A percentile compares a stretch with the other conserved stretches of the same genome.
Conservation (phyloP, 2,329 filamentous ascomycete genomes). For the Tolypocladium tundrense region DNA sequence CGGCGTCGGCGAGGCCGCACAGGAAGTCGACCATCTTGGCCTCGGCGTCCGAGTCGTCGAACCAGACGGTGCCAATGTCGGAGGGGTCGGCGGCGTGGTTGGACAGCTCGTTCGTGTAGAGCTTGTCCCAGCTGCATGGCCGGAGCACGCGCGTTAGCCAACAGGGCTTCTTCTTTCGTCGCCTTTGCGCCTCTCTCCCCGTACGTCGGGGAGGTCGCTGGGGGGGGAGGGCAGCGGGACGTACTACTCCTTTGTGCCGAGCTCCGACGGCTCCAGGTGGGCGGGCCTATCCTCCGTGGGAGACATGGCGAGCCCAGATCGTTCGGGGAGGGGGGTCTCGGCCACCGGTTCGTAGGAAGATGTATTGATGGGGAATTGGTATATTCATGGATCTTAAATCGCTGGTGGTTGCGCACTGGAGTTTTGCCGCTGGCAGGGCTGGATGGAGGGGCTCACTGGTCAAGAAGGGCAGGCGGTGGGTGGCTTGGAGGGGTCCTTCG, state of each 20-base stretch:
- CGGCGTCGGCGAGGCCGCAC: slow-evolving; percentile 15
- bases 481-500: not conserved
- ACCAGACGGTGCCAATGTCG: slow-evolving; percentile 90
- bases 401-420: not conserved
- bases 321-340: not conserved
- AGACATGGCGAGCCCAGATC: not conserved
- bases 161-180: too few relatives aligned
- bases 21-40: slow-evolving; percentile 67
- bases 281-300: not conserved
- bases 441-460: not conserved
- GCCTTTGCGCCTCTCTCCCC: too few relatives aligned
- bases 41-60: slow-evolving; percentile 85
- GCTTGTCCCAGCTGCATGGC: slow-evolving; percentile 56
- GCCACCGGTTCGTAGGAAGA: not conserved
- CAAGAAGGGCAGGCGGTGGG: slow-evolving; percentile 11
- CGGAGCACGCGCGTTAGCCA: not conserved
- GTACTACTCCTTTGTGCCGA: slow-evolving; percentile 89
- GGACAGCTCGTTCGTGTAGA: slow-evolving; percentile 60
- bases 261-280: slow-evolving; percentile 63
- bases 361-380: not conserved
- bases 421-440: not conserved
- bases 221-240: slow-evolving; percentile 16
- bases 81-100: slow-evolving; percentile 63
- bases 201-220: too few relatives aligned
- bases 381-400: not conserved